A percentile compares a stretch with the other conserved stretches of the same genome.
Evolutionary conservation across 1,284 basidiomycete species (phyloP).

Genomic region (Gymnopus androsaceus): DNA sequence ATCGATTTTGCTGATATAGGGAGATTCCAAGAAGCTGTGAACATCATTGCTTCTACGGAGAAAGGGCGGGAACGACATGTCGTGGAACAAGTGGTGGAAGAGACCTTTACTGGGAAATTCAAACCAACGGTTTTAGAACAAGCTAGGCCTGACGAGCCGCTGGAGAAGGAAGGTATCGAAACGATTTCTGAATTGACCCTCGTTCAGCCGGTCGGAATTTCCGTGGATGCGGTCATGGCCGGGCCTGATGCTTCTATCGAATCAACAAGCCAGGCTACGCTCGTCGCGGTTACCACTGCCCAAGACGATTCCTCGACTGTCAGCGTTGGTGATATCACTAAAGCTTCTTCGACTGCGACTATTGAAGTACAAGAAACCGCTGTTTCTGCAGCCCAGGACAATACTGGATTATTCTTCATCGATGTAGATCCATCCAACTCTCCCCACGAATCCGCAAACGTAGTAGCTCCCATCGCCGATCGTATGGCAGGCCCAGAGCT

Average conservation of each 20-base stretch:
- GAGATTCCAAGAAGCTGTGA: slow-evolving; percentile 41
- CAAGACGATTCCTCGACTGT: too few species aligned
- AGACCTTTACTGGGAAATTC: slow-evolving; percentile 43
- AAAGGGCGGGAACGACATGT: too few species aligned
- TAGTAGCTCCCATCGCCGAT: neutral
- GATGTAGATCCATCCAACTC: slow-evolving; percentile 20
- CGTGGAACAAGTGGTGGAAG: slow-evolving; percentile 31
- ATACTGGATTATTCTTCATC: too few species aligned
- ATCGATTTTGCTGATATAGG: slow-evolving; percentile 65
- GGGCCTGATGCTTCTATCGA: neutral
- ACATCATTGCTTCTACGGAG: slow-evolving; percentile 27
- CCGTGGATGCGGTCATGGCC: neutral
- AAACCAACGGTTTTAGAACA: slow-evolving; percentile 9
- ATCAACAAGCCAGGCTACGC: neutral
- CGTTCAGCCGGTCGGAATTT: too few species aligned
- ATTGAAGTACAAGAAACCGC: slow-evolving; percentile 6
- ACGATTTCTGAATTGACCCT: too few species aligned
- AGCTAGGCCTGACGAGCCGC: too few species aligned
- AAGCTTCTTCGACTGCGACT: neutral
- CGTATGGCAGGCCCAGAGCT: neutral
- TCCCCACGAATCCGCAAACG: neutral
- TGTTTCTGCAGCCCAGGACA: too few species aligned
- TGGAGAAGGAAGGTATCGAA: too few species aligned
- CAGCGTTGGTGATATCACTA: neutral
- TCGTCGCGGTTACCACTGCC: neutral